Percentiles rank a stretch among this genome's conserved stretches.
Conservation (phyloP, 2,329 filamentous ascomycete species). For the Xylaria sp. region DNA sequence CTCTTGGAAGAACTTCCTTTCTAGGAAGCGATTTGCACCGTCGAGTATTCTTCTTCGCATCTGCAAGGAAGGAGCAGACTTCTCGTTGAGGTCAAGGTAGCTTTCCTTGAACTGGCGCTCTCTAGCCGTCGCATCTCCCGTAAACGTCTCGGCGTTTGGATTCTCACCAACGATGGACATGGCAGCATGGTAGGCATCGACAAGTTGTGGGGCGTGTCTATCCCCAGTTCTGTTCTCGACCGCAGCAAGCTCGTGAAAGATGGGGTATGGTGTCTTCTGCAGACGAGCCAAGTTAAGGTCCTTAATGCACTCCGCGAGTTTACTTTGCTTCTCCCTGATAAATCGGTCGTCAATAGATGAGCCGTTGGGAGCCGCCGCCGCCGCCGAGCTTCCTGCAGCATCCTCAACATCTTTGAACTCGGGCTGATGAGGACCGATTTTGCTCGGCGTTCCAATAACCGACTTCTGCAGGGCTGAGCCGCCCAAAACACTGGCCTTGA, state of each 20-base stretch:
- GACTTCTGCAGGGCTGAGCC: constrained; percentile 80
- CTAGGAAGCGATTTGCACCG: constrained; percentile 82
- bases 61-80: constrained; percentile 70
- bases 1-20: constrained; percentile 81
- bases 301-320: constrained; percentile 82
- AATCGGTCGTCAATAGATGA: constrained; percentile 77
- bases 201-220: constrained; percentile 77
- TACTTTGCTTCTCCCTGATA: constrained; percentile 83
- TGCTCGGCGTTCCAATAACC: constrained; percentile 83
- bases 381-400: constrained; percentile 59
- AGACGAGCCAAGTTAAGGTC: constrained; percentile 79
- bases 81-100: constrained; percentile 80
- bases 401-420: constrained; percentile 77
- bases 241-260: constrained; percentile 79
- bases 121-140: constrained; percentile 72
- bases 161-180: constrained; percentile 82
- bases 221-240: constrained; percentile 78
- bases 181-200: constrained; percentile 85
- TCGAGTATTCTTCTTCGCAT: constrained; percentile 83
- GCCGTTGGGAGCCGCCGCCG: constrained; percentile 58
- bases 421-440: constrained; percentile 71
- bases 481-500: constrained; percentile 68
- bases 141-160: constrained; percentile 65
- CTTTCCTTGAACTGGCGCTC: constrained; percentile 80
- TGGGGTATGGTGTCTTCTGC: constrained; percentile 73